These are phyloP conservation scores for Jasminum sambac DNA, from an alignment of 257 asterid species.

Conservation along the genomic window DNA sequence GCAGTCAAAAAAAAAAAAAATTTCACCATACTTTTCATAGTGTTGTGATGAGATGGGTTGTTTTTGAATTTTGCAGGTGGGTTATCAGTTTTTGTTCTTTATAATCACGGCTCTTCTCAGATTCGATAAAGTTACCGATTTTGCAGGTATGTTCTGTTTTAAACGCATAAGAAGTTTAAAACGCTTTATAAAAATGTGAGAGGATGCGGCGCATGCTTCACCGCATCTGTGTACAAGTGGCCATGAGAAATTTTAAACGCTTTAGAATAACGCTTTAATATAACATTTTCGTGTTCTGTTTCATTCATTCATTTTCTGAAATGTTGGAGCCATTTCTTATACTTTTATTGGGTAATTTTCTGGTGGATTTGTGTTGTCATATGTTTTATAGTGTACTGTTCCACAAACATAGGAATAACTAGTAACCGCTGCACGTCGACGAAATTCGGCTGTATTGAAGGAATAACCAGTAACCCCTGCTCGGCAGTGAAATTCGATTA, in stretches of 20 bases:
- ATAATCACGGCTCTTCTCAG: conserved; percentile 79
- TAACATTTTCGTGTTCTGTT: too few species aligned
- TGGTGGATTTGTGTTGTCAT: not conserved
- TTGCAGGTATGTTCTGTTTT: conserved; percentile 60
- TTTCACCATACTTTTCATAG: not conserved
- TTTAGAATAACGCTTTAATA: too few species aligned
- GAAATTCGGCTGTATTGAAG: too few species aligned
- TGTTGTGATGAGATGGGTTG: conserved; percentile 12
- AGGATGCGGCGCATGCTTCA: too few species aligned
- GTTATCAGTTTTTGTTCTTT: conserved; percentile 79
- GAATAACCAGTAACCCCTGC: too few species aligned
- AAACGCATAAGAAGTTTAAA: too few species aligned
- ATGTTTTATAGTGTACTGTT: not conserved
- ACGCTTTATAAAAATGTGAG: too few species aligned
- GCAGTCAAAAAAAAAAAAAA: not conserved
- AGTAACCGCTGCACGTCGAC: too few species aligned
- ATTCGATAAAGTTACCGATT: conserved; percentile 94
- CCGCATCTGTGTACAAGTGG: too few species aligned
- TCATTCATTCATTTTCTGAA: conserved; percentile 17
- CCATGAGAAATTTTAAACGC: too few species aligned
- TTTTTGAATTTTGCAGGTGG: conserved; percentile 59
- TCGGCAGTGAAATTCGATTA: too few species aligned
- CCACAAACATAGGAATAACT: not conserved
- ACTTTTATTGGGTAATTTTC: not conserved
- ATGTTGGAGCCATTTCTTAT: not conserved